Evolutionary conservation across 2,329 filamentous ascomycete species (phyloP).

Genomic region (Cercospora beticola): DNA sequence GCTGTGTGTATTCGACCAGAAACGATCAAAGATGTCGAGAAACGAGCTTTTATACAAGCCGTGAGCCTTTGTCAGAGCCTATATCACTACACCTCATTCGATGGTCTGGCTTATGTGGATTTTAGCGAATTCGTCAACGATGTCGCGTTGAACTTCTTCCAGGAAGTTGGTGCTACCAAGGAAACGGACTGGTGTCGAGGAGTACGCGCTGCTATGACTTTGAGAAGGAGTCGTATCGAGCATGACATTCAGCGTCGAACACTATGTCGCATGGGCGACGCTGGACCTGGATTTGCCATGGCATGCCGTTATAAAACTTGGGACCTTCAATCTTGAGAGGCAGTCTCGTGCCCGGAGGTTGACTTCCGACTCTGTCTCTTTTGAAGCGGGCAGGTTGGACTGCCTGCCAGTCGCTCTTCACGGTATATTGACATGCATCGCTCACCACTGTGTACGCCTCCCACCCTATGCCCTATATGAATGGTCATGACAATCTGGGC

Average conservation of each 20-base stretch:
- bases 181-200: conserved; percentile 18
- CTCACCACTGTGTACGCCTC: neutral
- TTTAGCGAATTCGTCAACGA: conserved; percentile 15
- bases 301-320: neutral
- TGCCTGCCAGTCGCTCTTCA: neutral
- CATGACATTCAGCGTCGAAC: conserved; percentile 11
- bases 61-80: conserved; percentile 13
- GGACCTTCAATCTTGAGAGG: neutral
- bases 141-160: conserved; percentile 18
- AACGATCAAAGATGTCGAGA: conserved; percentile 31
- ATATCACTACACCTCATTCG: conserved; percentile 9
- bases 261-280: conserved; percentile 19
- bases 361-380: neutral
- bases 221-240: conserved; percentile 11
- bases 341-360: neutral
- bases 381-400: neutral
- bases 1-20: neutral
- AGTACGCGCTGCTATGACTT: conserved; percentile 1
- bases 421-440: neutral
- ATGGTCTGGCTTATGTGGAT: conserved; percentile 11
- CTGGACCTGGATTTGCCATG: conserved; percentile 11
- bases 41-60: conserved; percentile 28
- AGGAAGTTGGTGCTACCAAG: conserved; percentile 14
- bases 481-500: neutral
- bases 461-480: neutral